Evolutionary conservation across 805 yeast species (phyloP).

Genomic region (Zygotorulaspora sp.): DNA sequence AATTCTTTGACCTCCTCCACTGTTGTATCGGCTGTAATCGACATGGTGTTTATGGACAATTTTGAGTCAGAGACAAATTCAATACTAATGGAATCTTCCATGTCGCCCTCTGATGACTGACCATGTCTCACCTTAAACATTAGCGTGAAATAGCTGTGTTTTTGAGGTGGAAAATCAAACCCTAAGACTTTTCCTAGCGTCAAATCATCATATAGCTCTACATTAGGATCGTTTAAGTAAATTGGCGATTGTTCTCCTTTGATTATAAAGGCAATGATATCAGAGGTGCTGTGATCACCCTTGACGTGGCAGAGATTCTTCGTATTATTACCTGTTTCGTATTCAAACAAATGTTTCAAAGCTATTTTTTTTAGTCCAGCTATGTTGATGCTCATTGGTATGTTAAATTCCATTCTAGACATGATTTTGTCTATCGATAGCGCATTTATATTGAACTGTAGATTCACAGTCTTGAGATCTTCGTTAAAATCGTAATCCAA

Average conservation of each 20-base stretch:
- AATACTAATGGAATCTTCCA: constrained; percentile 14
- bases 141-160: constrained; percentile 28
- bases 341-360: constrained; percentile 15
- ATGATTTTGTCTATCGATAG: constrained; percentile 20
- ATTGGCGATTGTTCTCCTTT: constrained; percentile 21
- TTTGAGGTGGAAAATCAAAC: constrained; percentile 36
- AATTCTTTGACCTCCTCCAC: constrained; percentile 28
- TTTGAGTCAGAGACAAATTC: constrained; percentile 27
- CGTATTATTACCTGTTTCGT: constrained; percentile 14
- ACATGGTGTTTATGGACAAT: constrained; percentile 22
- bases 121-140: constrained; percentile 28
- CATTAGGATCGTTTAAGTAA: constrained; percentile 14
- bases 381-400: constrained; percentile 17
- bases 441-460: constrained; percentile 23
- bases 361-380: constrained; percentile 18
- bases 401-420: constrained; percentile 10
- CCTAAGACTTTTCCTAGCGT: constrained; percentile 30
- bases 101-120: constrained; percentile 8
- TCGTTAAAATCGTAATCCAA: constrained; percentile 16
- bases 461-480: constrained; percentile 16
- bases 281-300: constrained; percentile 16
- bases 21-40: constrained; percentile 22
- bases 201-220: constrained; percentile 18
- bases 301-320: constrained; percentile 16
- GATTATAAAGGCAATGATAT: constrained; percentile 22